A percentile compares a stretch with the other conserved stretches of the same genome.
These are phyloP conservation scores for Russula olivacea DNA, from an alignment of 768 basidiomycete species.

Conservation along the genomic window DNA sequence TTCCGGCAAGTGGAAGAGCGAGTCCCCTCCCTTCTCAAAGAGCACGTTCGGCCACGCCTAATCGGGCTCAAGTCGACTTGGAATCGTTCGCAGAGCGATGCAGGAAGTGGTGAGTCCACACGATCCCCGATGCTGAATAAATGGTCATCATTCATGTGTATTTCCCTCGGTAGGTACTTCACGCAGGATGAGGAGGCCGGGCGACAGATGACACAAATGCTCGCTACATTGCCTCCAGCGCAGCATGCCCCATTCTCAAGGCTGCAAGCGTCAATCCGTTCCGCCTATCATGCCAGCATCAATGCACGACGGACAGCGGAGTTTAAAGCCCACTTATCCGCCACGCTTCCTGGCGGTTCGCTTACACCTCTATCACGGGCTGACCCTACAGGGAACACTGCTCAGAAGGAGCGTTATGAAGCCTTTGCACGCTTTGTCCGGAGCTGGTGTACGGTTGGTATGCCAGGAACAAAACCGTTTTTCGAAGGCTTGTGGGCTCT, in stretches of 20 bases:
- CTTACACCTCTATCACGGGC: slow-evolving; percentile 68
- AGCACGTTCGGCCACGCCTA: slow-evolving; percentile 64
- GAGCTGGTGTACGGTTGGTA: slow-evolving; percentile 79
- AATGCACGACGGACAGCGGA: slow-evolving; percentile 73
- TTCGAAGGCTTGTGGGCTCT: slow-evolving; percentile 72
- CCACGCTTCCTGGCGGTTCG: slow-evolving; percentile 75
- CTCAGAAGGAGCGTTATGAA: slow-evolving; percentile 73
- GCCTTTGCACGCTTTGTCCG: slow-evolving; percentile 68
- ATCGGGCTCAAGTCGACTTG: slow-evolving; percentile 60
- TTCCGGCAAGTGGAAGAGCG: slow-evolving; percentile 35
- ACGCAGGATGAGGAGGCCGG: slow-evolving; percentile 75
- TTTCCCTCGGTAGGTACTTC: slow-evolving; percentile 61
- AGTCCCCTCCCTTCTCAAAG: slow-evolving; percentile 54
- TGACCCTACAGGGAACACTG: slow-evolving; percentile 54
- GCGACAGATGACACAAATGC: slow-evolving; percentile 72
- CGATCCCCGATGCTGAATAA: neutral
- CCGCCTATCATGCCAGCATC: slow-evolving; percentile 77
- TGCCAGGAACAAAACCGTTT: slow-evolving; percentile 89
- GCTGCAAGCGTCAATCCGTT: slow-evolving; percentile 79
- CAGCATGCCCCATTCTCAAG: slow-evolving; percentile 85
- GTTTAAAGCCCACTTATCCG: slow-evolving; percentile 76
- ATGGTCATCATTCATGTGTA: neutral
- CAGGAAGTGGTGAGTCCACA: slow-evolving; percentile 58
- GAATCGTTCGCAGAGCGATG: slow-evolving; percentile 76
- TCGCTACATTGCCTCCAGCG: slow-evolving; percentile 72